These are phyloP conservation scores for Cavenderia fasciculata DNA, from an alignment of 78 protist species.

Conservation along the genomic window DNA sequence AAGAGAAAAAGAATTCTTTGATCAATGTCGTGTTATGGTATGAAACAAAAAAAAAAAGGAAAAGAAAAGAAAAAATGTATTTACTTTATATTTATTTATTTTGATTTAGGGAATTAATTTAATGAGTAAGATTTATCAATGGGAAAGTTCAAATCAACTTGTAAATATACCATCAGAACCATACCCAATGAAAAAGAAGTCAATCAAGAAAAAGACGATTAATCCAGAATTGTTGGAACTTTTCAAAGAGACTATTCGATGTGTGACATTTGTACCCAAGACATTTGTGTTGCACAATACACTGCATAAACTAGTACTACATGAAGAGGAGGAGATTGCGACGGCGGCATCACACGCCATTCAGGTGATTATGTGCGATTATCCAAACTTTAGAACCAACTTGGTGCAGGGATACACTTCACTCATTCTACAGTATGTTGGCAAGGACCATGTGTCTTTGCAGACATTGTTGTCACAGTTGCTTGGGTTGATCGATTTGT, in stretches of 20 bases:
- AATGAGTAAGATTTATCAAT: constrained; percentile 6
- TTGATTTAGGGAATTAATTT: no score
- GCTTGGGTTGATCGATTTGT: constrained; percentile 57
- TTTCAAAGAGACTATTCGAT: constrained; percentile 48
- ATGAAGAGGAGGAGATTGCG: constrained; percentile 67
- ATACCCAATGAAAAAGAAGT: constrained; percentile 41
- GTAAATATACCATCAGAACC: constrained; percentile 5
- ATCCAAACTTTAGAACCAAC: constrained; percentile 40
- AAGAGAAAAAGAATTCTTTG: constrained; percentile 39
- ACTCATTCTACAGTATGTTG: constrained; percentile 41
- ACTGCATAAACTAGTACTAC: constrained; percentile 36
- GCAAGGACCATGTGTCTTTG: constrained; percentile 45
- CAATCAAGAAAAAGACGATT: constrained; percentile 8
- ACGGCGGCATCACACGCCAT: constrained; percentile 65
- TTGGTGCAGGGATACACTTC: constrained; percentile 64
- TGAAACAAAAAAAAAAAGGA: no score
- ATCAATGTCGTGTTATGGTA: background rate
- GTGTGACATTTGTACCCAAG: constrained; percentile 56
- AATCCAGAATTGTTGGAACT: constrained; percentile 31
- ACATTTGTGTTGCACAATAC: background rate
- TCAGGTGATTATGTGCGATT: constrained; percentile 71
- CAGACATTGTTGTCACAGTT: constrained; percentile 40
- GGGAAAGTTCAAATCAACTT: constrained; percentile 43
- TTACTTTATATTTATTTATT: no score
- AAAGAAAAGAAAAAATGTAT: no score